Conservation (phyloP, 345 rosid genomes). For the Cardamine occulta region DNA sequence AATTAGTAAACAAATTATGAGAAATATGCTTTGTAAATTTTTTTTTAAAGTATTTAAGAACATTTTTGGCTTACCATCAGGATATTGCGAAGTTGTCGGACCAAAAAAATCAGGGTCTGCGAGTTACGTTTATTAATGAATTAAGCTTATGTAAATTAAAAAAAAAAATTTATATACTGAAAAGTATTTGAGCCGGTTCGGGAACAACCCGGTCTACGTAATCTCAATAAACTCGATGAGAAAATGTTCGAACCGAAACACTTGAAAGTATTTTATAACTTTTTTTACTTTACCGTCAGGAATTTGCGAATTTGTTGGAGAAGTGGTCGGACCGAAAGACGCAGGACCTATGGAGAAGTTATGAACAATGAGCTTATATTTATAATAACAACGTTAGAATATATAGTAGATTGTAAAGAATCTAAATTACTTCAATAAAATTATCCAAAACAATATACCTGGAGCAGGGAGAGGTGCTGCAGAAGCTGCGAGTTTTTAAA, state of each 20-base stretch:
- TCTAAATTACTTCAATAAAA: background rate
- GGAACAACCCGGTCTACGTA: background rate
- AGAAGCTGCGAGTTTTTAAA: slow-evolving; percentile 49
- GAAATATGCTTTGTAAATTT: slow-evolving; percentile 23
- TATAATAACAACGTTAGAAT: background rate
- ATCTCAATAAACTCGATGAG: background rate
- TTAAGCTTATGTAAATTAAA: background rate
- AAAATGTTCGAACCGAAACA: background rate
- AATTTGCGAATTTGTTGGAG: slow-evolving; percentile 53
- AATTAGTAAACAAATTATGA: slow-evolving; percentile 15
- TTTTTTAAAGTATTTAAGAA: too few relatives aligned
- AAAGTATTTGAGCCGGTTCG: too few relatives aligned
- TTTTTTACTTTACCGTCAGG: slow-evolving; percentile 17
- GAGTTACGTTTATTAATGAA: background rate
- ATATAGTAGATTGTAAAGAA: background rate
- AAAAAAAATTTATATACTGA: too few relatives aligned
- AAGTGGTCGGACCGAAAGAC: slow-evolving; percentile 51
- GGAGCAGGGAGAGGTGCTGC: slow-evolving; percentile 79
- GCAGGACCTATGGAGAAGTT: slow-evolving; percentile 51
- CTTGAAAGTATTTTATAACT: background rate
- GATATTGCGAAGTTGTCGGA: slow-evolving; percentile 13
- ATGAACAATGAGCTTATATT: slow-evolving; percentile 11
- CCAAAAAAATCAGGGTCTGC: slow-evolving; percentile 23
- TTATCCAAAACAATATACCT: slow-evolving; percentile 47
- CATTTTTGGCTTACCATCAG: slow-evolving; percentile 27